A percentile compares a stretch with the other conserved stretches of the same genome.
phyloP scores from a whole-genome alignment of 495 filamentous ascomycete genomes.

The Penicilliopsis zonata region DNA sequence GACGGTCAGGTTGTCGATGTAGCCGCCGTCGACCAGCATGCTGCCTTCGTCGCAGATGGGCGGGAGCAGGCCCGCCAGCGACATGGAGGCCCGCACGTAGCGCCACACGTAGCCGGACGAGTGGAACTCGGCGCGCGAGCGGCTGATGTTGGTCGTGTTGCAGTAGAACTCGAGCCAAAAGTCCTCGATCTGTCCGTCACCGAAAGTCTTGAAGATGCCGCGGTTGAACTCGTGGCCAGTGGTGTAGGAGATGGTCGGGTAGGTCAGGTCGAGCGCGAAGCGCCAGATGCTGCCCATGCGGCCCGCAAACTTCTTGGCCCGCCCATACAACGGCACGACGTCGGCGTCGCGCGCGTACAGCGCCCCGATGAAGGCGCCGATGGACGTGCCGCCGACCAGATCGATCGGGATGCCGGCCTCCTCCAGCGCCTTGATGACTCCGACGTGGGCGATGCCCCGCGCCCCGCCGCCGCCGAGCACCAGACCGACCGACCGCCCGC shows the following conservation, averaged over 20 bases:
- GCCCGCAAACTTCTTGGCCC: conserved; percentile 92
- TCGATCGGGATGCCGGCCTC: conserved; percentile 96
- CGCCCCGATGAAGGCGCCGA: conserved; percentile 93
- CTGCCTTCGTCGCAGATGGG: conserved; percentile 93
- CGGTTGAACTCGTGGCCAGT: conserved; percentile 98
- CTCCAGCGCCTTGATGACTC: conserved; percentile 88
- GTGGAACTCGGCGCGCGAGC: conserved; percentile 79
- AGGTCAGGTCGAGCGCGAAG: conserved; percentile 89
- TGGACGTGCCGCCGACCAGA: conserved; percentile 91
- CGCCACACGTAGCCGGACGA: conserved; percentile 94
- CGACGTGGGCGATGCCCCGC: conserved; percentile 80
- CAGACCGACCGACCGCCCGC: conserved; percentile 87
- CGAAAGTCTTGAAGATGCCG: conserved; percentile 97
- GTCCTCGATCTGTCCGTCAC: conserved; percentile 92
- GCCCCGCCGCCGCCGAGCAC: conserved; percentile 92
- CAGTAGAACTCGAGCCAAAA: conserved; percentile 99
- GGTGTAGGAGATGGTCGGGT: conserved; percentile 89
- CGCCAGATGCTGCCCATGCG: conserved; percentile 97
- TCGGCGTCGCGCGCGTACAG: conserved; percentile 94
- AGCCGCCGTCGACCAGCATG: conserved; percentile 93
- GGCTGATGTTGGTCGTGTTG: conserved; percentile 96
- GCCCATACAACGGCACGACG: conserved; percentile 89
- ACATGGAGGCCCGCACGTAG: conserved; percentile 93
- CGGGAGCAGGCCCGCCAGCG: conserved; percentile 79
- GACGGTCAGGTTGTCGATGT: conserved; percentile 94